Evolutionary conservation across 192 early-diverging fungal species (phyloP).

Genomic region (Backusella parvicylindrica): DNA sequence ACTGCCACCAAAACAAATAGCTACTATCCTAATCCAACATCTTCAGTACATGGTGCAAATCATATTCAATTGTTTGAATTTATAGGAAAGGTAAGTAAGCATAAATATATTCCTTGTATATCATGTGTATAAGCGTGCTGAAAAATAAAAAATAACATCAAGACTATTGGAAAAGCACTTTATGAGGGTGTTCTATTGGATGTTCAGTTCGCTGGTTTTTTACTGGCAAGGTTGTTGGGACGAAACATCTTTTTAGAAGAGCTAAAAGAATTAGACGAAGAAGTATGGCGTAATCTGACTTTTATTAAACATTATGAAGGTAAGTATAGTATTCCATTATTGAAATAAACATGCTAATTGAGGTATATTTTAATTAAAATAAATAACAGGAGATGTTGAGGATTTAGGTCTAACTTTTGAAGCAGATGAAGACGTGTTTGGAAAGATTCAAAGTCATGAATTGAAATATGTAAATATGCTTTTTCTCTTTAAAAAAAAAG

Average conservation of each 20-base stretch:
- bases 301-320: conserved; percentile 60
- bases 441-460: conserved; percentile 37
- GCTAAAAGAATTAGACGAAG: conserved; percentile 49
- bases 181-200: conserved; percentile 62
- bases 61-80: conserved; percentile 47
- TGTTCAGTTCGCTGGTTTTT: conserved; percentile 57
- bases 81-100: conserved; percentile 45
- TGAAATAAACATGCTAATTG: too few species aligned
- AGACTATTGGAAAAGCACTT: conserved; percentile 57
- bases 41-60: conserved; percentile 31
- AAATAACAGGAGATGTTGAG: conserved; percentile 46
- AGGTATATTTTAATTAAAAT: not conserved
- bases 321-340: too few species aligned
- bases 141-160: not conserved
- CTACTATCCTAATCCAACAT: conserved; percentile 46
- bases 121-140: not conserved
- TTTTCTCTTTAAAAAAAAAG: not conserved
- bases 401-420: conserved; percentile 63
- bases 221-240: conserved; percentile 53
- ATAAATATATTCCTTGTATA: not conserved
- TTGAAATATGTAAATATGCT: conserved; percentile 30
- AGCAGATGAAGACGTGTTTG: conserved; percentile 57
- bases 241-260: conserved; percentile 59
- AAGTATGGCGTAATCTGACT: conserved; percentile 50
- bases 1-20: conserved; percentile 39